Conservation (phyloP, 2,329 filamentous ascomycete species). For the Monosporascus sp. region DNA sequence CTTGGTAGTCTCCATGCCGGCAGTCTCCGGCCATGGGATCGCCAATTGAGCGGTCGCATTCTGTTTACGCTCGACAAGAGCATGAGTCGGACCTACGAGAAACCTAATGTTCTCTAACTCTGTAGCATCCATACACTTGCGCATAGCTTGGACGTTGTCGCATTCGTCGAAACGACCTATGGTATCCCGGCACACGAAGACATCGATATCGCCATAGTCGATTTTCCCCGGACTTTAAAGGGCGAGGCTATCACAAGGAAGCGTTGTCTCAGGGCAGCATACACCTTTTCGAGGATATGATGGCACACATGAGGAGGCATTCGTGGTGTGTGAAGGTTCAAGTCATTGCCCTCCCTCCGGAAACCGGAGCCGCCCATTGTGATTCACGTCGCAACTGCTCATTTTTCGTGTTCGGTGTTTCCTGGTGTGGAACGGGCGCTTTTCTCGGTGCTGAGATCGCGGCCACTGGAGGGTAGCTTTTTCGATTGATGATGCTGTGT, state of each 20-base stretch:
- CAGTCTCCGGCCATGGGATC: neutral
- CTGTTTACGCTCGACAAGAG: neutral
- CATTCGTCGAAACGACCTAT: neutral
- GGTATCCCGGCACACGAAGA: slow-evolving; percentile 2
- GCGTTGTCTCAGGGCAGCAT: neutral
- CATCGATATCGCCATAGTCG: slow-evolving; percentile 2
- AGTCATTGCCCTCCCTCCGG: neutral
- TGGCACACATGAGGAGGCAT: slow-evolving; percentile 2
- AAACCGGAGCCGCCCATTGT: slow-evolving; percentile 2
- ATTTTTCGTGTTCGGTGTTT: neutral
- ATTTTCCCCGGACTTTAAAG: neutral
- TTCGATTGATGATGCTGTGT: too few relatives aligned
- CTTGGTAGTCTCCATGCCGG: neutral
- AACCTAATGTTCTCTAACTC: neutral
- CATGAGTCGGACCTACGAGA: slow-evolving; percentile 1
- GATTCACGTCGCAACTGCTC: neutral
- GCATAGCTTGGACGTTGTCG: neutral
- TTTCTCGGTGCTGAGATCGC: too few relatives aligned
- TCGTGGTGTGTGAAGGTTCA: neutral
- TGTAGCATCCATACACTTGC: neutral
- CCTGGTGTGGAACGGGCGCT: too few relatives aligned
- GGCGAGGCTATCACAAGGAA: slow-evolving; percentile 2
- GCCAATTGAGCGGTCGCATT: neutral
- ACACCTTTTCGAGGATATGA: neutral
- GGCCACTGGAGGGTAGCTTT: too few relatives aligned